Conservation (phyloP, 164 flowering plant genomes). For the Tetracentron sinense region DNA sequence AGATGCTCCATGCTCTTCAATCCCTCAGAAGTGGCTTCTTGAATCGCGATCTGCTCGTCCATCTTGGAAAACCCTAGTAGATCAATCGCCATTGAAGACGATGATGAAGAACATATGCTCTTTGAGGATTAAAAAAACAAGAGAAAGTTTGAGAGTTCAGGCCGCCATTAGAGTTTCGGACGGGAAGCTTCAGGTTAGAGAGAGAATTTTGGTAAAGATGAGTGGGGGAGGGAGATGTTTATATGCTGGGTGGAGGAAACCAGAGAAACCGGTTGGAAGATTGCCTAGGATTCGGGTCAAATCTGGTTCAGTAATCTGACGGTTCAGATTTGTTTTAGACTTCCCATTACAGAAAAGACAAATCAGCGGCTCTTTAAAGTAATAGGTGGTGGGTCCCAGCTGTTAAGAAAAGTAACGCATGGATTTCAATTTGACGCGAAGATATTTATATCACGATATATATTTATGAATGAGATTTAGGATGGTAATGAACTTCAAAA, state of each 20-base stretch:
- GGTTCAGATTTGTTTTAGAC: slow-evolving; percentile 29
- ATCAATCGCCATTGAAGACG: slow-evolving; percentile 49
- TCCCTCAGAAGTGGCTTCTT: slow-evolving; percentile 70
- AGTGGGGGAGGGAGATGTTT: background rate
- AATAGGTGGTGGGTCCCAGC: slow-evolving; percentile 14
- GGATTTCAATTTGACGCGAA: too few species aligned
- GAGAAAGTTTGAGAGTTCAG: background rate
- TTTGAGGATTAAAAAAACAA: background rate
- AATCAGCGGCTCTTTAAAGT: slow-evolving; percentile 1
- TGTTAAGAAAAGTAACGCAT: background rate
- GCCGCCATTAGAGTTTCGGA: background rate
- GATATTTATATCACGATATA: background rate
- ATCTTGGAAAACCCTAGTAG: slow-evolving; percentile 44
- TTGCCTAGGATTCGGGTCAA: slow-evolving; percentile 24
- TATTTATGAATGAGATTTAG: too few species aligned
- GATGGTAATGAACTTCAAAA: too few species aligned
- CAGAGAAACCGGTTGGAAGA: slow-evolving; percentile 19
- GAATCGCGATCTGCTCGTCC: slow-evolving; percentile 64
- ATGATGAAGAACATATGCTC: background rate
- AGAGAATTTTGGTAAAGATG: slow-evolving; percentile 1
- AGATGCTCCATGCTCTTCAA: slow-evolving; percentile 68
- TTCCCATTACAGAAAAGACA: slow-evolving; percentile 5
- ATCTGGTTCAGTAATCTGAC: slow-evolving; percentile 24
- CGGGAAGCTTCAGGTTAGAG: background rate
- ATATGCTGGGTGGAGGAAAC: slow-evolving; percentile 15